A percentile compares a stretch with the other conserved stretches of the same genome.
Evolutionary conservation across 2,329 filamentous ascomycete species (phyloP).

Genomic region (Pseudogymnoascus sp.): DNA sequence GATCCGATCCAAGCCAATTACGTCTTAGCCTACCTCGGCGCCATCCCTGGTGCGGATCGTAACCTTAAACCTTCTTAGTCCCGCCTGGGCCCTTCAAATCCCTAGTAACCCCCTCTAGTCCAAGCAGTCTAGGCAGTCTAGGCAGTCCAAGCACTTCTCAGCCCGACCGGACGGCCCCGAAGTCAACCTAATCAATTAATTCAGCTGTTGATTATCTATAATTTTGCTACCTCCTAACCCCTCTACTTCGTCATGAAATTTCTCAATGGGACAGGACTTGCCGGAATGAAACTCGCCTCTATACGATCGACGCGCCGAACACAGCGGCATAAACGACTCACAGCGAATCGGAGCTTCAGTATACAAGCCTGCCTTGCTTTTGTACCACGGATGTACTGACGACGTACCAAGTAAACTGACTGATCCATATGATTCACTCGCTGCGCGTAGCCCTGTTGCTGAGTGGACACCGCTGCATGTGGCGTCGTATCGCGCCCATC

Average conservation of each 20-base stretch:
- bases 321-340: background rate
- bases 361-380: background rate
- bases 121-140: background rate
- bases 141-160: background rate
- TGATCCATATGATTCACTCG: background rate
- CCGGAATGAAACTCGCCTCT: background rate
- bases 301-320: background rate
- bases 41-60: slow-evolving; percentile 13
- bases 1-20: background rate
- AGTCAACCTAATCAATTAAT: background rate
- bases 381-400: background rate
- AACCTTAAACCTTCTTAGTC: slow-evolving; percentile 10
- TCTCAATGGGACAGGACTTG: background rate
- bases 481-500: background rate
- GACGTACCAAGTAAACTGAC: too few species aligned
- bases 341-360: background rate
- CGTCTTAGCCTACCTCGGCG: background rate
- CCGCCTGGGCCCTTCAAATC: background rate
- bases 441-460: background rate
- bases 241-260: background rate
- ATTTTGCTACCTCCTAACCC: background rate
- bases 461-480: background rate
- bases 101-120: background rate
- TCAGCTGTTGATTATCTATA: background rate
- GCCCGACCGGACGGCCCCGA: background rate